These are phyloP conservation scores for Marchantia polymorpha DNA, from an alignment of 225 moss, liverwort and hornwort genomes.

Conservation along the genomic window DNA sequence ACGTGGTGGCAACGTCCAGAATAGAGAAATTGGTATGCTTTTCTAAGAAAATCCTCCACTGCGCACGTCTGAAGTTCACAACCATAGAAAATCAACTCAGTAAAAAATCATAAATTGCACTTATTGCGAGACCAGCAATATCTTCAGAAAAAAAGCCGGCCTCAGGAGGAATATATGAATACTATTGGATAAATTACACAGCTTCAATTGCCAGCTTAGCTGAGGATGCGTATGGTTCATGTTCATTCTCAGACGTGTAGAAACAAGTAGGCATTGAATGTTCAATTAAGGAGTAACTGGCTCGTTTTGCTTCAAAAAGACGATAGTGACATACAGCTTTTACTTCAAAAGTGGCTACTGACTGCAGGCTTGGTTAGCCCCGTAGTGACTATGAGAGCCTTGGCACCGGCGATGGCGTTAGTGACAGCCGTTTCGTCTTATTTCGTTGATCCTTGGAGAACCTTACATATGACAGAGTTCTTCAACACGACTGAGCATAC, in stretches of 20 bases:
- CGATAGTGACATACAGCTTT: background rate
- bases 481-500: conserved; percentile 31
- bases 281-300: too few relatives aligned
- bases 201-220: too few relatives aligned
- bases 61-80: background rate
- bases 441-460: conserved; percentile 30
- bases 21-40: conserved; percentile 37
- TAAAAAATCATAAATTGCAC: background rate
- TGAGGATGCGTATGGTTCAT: too few relatives aligned
- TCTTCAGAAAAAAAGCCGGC: background rate
- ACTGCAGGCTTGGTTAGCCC: conserved; percentile 42
- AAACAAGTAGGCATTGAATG: background rate
- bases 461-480: conserved; percentile 29
- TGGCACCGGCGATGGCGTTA: conserved; percentile 44
- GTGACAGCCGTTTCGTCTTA: conserved; percentile 32
- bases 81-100: background rate
- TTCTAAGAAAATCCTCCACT: background rate
- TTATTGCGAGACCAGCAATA: background rate
- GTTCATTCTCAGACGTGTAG: too few relatives aligned
- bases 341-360: background rate
- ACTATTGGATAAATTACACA: too few relatives aligned
- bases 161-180: background rate
- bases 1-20: conserved; percentile 28
- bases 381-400: conserved; percentile 43
- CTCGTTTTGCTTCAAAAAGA: too few relatives aligned